These are phyloP conservation scores for Fraxinus nigra DNA, from an alignment of 305 asterid species.

Conservation along the genomic window DNA sequence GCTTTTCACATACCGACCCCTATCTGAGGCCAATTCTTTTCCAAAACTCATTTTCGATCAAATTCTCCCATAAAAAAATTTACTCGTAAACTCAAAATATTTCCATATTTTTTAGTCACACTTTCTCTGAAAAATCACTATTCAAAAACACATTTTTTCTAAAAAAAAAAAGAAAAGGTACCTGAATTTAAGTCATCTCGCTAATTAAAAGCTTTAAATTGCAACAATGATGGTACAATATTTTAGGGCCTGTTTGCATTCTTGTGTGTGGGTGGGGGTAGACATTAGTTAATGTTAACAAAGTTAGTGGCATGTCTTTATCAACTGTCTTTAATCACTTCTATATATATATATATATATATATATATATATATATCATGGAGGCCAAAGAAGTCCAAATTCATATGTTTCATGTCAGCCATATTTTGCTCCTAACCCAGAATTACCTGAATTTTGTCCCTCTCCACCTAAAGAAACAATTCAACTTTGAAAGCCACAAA, in stretches of 20 bases:
- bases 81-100: too few relatives aligned
- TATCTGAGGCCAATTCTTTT: too few relatives aligned
- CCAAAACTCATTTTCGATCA: too few relatives aligned
- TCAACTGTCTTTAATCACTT: slow-evolving; percentile 32
- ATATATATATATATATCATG: not conserved
- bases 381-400: slow-evolving; percentile 64
- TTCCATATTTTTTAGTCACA: too few relatives aligned
- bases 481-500: not conserved
- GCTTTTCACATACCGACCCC: not conserved
- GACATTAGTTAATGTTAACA: too few relatives aligned
- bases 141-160: too few relatives aligned
- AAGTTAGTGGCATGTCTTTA: slow-evolving; percentile 20
- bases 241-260: too few relatives aligned
- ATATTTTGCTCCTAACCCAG: slow-evolving; percentile 5
- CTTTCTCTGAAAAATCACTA: too few relatives aligned
- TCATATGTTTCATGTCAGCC: slow-evolving; percentile 5
- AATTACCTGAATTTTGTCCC: not conserved
- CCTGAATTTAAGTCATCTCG: not conserved
- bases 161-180: too few relatives aligned
- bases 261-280: too few relatives aligned
- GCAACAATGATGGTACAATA: not conserved
- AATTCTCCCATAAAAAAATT: too few relatives aligned
- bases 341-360: too few relatives aligned
- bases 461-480: slow-evolving; percentile 20
- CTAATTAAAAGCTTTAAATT: not conserved